A percentile compares a stretch with the other conserved stretches of the same genome.
phyloP scores from a whole-genome alignment of 768 basidiomycete genomes.

The Tulasnella sp. region DNA sequence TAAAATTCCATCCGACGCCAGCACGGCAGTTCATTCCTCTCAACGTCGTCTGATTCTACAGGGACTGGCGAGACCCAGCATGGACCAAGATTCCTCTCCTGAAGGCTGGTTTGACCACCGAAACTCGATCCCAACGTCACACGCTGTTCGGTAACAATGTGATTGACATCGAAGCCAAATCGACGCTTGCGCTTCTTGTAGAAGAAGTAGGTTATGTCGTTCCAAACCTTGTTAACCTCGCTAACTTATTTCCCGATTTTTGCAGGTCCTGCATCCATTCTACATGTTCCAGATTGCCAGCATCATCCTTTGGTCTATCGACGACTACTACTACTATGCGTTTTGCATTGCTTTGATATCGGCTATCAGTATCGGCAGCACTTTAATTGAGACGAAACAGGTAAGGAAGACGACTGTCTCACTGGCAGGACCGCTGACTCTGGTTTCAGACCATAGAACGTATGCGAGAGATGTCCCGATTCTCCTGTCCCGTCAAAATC shows the following conservation, averaged over 20 bases:
- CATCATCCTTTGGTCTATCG: slow-evolving; percentile 86
- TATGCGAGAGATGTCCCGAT: slow-evolving; percentile 95
- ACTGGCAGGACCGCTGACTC: neutral
- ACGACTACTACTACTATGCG: slow-evolving; percentile 95
- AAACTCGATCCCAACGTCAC: slow-evolving; percentile 53
- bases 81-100: slow-evolving; percentile 60
- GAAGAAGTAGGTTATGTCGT: slow-evolving; percentile 63
- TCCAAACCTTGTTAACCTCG: neutral
- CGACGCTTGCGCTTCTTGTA: slow-evolving; percentile 63
- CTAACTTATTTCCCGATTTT: neutral
- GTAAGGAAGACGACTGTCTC: slow-evolving; percentile 37
- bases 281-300: slow-evolving; percentile 98
- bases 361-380: slow-evolving; percentile 70
- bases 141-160: slow-evolving; percentile 75
- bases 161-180: slow-evolving; percentile 86
- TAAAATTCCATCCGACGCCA: neutral
- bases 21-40: slow-evolving; percentile 2
- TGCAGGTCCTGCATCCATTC: slow-evolving; percentile 87
- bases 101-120: slow-evolving; percentile 52
- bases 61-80: slow-evolving; percentile 82
- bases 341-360: slow-evolving; percentile 94
- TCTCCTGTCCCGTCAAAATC: slow-evolving; percentile 67
- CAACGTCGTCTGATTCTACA: slow-evolving; percentile 29
- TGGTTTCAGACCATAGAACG: slow-evolving; percentile 66
- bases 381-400: slow-evolving; percentile 86